Evolutionary conservation across 2,329 filamentous ascomycete genomes (phyloP).

Genomic region (Parastagonospora nodorum): DNA sequence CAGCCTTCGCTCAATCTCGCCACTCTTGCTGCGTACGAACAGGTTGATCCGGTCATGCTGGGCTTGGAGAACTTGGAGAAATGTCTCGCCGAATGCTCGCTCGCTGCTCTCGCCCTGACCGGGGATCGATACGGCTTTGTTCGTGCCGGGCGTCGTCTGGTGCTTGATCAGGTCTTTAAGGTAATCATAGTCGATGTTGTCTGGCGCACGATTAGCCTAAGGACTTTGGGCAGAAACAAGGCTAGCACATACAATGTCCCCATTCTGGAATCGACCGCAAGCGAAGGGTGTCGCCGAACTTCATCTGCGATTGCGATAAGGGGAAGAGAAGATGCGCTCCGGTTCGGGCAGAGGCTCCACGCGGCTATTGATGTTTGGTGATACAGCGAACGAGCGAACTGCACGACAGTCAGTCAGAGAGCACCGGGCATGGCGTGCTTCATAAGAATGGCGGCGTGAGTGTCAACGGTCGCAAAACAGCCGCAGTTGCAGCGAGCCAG

Average conservation of each 20-base stretch:
- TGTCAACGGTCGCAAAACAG: not conserved
- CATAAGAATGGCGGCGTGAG: not conserved
- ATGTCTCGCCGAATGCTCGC: constrained; percentile 70
- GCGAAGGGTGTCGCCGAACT: constrained; percentile 76
- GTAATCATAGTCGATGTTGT: constrained; percentile 89
- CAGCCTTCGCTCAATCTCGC: constrained; percentile 74
- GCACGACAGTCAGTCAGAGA: constrained; percentile 15
- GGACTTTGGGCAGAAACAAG: not conserved
- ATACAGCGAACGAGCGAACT: constrained; percentile 14
- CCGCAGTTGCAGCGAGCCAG: not conserved
- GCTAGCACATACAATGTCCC: constrained; percentile 65
- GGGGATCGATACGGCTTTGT: constrained; percentile 73
- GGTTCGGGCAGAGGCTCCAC: constrained; percentile 4
- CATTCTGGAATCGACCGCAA: constrained; percentile 80
- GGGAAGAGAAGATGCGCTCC: constrained; percentile 5
- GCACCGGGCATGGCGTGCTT: constrained; percentile 5
- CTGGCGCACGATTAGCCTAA: constrained; percentile 49
- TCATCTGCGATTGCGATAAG: constrained; percentile 58
- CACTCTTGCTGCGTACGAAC: constrained; percentile 79
- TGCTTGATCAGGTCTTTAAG: constrained; percentile 84
- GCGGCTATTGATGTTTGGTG: constrained; percentile 11
- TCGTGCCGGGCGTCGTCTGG: constrained; percentile 74
- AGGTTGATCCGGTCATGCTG: constrained; percentile 80
- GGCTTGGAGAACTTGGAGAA: constrained; percentile 71
- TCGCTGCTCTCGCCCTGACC: constrained; percentile 64